Evolutionary conservation across 2,329 filamentous ascomycete genomes (phyloP), one percentile per base, ranked within the genome.

Genomic region (Diplodia seriata): DNA sequence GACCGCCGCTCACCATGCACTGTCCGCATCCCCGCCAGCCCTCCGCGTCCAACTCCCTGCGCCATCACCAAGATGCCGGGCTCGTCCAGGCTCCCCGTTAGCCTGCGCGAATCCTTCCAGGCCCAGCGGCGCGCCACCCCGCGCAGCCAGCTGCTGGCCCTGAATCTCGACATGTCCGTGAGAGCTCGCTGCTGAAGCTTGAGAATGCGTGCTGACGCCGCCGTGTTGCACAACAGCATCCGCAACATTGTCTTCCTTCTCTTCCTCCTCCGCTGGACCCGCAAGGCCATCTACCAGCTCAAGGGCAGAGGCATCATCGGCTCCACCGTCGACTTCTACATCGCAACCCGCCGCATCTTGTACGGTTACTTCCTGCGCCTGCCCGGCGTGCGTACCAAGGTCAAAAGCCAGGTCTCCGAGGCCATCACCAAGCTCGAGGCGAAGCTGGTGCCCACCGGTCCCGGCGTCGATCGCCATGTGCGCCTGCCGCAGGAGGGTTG

Each of bases 261-360:
- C 73, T 97, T 98, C 81, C 78, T 97, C 69, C 83, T 97, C 57
- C 90, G 94, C 76, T 91, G 93, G 85, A 87, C 90, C 38, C 91
- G 93, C 72, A 91, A 91, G 75, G 86, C 87, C 33, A 90, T 92
- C 77, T 91, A 93, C 82, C 92, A 95, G 76, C 85, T 98, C 72
- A 92, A 91, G 75, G 95, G 95, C 72, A 93, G 95, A 77, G 95
- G 95, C 72, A 79, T 95, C 74, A 81, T 97, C 76, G 94, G 94
- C 71, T 91, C 92, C 68, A 75, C 93, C 69, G 83, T 87, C 75
- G 89, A 94, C 79, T 81, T 91, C 70, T 97, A 95, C 83, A 82
- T 84, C 70, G 86, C 89, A 71, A 76, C 90, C 70, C 90, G 90
- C 71, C 88, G 92, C 71, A 87, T 89, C 70, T 84, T 91, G 62